Percentiles rank a stretch among this genome's conserved stretches.
These are phyloP conservation scores for Sequoia sempervirens DNA, from an alignment of 75 land plant species.

Conservation along the genomic window DNA sequence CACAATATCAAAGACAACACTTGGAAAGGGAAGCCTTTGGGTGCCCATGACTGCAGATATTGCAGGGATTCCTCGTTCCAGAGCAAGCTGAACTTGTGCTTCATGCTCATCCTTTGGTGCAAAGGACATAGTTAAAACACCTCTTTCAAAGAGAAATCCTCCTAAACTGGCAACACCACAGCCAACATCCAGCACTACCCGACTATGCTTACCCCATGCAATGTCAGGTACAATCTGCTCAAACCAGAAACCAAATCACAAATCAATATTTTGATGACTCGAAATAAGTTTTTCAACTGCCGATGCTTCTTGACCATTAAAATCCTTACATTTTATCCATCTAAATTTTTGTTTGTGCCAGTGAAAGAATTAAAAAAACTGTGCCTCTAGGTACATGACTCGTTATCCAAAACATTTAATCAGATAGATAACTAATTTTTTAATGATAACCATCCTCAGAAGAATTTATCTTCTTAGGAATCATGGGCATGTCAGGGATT, in stretches of 20 bases:
- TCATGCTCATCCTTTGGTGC: slow-evolving; percentile 83
- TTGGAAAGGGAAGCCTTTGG: slow-evolving; percentile 57
- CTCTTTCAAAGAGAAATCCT: slow-evolving; percentile 63
- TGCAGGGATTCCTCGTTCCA: slow-evolving; percentile 74
- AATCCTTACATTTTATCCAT: neutral
- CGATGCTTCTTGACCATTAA: neutral
- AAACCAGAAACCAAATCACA: neutral
- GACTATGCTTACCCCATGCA: slow-evolving; percentile 66
- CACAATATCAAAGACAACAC: slow-evolving; percentile 61
- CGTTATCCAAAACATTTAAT: neutral
- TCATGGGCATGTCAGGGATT: no score
- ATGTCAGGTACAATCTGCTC: slow-evolving; percentile 48
- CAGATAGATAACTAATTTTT: neutral
- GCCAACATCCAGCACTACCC: slow-evolving; percentile 72
- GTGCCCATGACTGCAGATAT: slow-evolving; percentile 75
- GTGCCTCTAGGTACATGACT: neutral
- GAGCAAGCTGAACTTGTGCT: slow-evolving; percentile 78
- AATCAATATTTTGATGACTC: neutral
- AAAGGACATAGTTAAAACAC: slow-evolving; percentile 67
- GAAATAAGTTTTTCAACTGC: neutral
- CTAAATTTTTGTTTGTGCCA: neutral
- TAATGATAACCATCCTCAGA: neutral
- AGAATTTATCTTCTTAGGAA: neutral
- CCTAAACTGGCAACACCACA: slow-evolving; percentile 85
- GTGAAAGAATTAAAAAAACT: neutral